A percentile compares a stretch with the other conserved stretches of the same genome.
Evolutionary conservation across 805 yeast genomes (phyloP).

Genomic region (Osmozyma mogii): DNA sequence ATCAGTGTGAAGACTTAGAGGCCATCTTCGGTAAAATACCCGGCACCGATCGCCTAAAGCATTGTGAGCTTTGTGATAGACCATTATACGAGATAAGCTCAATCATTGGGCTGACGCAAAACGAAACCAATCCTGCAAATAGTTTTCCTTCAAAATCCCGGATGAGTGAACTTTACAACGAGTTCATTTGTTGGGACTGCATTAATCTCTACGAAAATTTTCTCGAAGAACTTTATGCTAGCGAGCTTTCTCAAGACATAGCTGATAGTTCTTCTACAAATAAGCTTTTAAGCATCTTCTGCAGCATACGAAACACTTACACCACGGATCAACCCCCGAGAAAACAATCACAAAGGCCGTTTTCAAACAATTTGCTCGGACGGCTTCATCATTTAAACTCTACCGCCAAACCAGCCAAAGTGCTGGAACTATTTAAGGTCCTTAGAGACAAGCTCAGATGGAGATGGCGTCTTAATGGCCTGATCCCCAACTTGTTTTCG

Average conservation of each 20-base stretch:
- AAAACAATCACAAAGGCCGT: constrained; percentile 18
- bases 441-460: constrained; percentile 7
- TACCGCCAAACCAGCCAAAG: constrained; percentile 8
- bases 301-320: constrained; percentile 1
- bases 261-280: too few relatives aligned
- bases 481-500: constrained; percentile 12
- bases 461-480: constrained; percentile 17
- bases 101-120: constrained; percentile 9
- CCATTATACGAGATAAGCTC: constrained; percentile 59
- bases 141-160: constrained; percentile 12
- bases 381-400: constrained; percentile 12
- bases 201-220: constrained; percentile 49
- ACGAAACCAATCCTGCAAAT: background rate
- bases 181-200: constrained; percentile 60
- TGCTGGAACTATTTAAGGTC: too few relatives aligned
- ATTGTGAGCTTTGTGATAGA: constrained; percentile 64
- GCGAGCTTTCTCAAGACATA: too few relatives aligned
- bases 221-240: constrained; percentile 30
- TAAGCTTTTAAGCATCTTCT: constrained; percentile 1
- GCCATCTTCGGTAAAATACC: constrained; percentile 33
- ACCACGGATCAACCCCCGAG: constrained; percentile 1
- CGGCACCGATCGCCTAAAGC: constrained; percentile 31
- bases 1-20: constrained; percentile 22
- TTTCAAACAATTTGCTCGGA: constrained; percentile 19
- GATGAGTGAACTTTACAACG: constrained; percentile 27